Evolutionary conservation across 2,329 filamentous ascomycete genomes (phyloP), one percentile per base, ranked within the genome.

Genomic region (Hypoxylon sp.): DNA sequence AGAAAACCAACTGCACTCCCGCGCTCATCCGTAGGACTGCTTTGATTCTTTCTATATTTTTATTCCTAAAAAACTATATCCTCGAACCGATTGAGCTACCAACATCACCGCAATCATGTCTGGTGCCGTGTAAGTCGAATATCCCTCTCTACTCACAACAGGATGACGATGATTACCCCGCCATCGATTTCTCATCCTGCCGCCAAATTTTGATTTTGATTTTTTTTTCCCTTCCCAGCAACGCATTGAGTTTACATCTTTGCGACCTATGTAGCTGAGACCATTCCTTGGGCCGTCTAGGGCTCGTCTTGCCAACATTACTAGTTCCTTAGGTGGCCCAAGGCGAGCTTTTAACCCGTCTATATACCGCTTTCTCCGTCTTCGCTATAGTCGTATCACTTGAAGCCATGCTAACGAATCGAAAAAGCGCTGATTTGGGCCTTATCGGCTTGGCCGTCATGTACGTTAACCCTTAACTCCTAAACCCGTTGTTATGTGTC

Each of bases 371-470:
- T 42, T 15, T 35, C 45, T 40, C 31, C 46, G 46, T 48, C 23
- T 34, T 53, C 56, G 52, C 55, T 59, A 61, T 16, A 55, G 51
- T 37, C 46, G 48, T 41, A n/a, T 44, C 43, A 60, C 46, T 63
- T 61, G 70, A 63, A 71, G 66, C 62, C 70, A 78, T 83, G 77
- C 82, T 85, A 76, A 86, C 78, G 65, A 69, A 77, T 71, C 69
- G 58, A 69, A 72, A n/a, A 78, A 90, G 87, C 78, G 86, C 86
- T 85, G 89, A 94, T 86, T 87, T 94, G 77, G 90, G 90, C 82
- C 88, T 94, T 72, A 93, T 94, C 74, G 90, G 90, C 84, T 83
- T 94, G 80, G 90, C 90, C 79, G 90, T 94, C 77, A 94, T 94
- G 88, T 83, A 78, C 76, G 80, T 81, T 50, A 16, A 30, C 27